Conservation (phyloP, 2,329 filamentous ascomycete genomes). For the Clonostachys solani region DNA sequence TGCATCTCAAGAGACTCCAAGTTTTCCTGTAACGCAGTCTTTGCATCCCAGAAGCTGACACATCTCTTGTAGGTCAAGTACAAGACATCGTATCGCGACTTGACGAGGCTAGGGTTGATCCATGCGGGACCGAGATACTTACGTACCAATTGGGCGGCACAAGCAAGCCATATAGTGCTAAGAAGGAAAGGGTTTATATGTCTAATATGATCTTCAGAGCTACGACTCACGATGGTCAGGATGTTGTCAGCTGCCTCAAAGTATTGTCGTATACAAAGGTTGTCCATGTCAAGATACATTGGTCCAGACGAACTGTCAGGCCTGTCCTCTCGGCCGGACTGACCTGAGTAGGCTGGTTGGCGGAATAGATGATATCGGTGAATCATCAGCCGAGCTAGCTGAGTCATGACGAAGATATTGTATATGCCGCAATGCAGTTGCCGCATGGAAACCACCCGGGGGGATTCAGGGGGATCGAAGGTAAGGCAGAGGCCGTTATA, state of each 20-base stretch:
- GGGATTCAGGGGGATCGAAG: conserved; percentile 10
- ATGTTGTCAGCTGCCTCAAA: conserved; percentile 21
- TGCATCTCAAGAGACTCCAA: conserved; percentile 14
- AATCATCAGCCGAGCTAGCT: conserved; percentile 25
- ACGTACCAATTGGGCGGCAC: conserved; percentile 17
- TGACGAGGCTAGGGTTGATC: conserved; percentile 4
- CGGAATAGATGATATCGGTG: conserved; percentile 20
- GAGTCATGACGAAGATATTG: conserved; percentile 23
- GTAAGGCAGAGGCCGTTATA: conserved; percentile 21
- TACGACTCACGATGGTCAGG: conserved; percentile 15
- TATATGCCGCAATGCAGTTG: conserved; percentile 20
- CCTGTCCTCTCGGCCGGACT: too few relatives aligned
- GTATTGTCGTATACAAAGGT: conserved; percentile 8
- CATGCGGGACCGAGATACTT: conserved; percentile 1
- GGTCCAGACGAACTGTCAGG: neutral
- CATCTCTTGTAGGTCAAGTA: conserved; percentile 16
- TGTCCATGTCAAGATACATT: too few relatives aligned
- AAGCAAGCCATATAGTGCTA: conserved; percentile 24
- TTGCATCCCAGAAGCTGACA: conserved; percentile 16
- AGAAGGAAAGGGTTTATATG: conserved; percentile 23
- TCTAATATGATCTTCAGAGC: conserved; percentile 15
- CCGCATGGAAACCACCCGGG: conserved; percentile 6
- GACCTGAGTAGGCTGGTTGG: conserved; percentile 8
- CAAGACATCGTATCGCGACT: conserved; percentile 7
- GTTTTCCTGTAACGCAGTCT: conserved; percentile 16